Conservation (phyloP, 2,329 filamentous ascomycete species). For the Pezicula radicicola region DNA sequence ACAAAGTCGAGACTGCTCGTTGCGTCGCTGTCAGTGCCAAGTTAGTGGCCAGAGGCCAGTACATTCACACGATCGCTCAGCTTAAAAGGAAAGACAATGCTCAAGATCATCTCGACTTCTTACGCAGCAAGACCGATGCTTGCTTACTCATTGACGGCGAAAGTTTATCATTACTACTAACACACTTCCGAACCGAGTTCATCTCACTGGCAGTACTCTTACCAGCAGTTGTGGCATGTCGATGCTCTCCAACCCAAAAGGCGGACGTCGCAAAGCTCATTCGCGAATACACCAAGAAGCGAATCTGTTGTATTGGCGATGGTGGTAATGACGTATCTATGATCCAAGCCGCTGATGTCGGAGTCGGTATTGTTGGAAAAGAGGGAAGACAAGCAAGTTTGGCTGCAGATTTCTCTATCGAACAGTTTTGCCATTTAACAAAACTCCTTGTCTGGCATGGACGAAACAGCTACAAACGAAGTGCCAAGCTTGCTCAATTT, state of each 20-base stretch:
- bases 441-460: constrained; percentile 99
- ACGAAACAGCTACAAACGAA: constrained; percentile 93
- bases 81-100: constrained; percentile 80
- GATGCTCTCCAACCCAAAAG: constrained; percentile 95
- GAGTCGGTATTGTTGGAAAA: constrained; percentile 96
- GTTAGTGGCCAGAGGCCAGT: constrained; percentile 88
- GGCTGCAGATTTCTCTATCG: constrained; percentile 94
- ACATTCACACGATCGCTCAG: constrained; percentile 90
- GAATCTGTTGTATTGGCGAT: constrained; percentile 95
- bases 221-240: constrained; percentile 91
- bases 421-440: constrained; percentile 90
- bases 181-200: constrained; percentile 79
- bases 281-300: constrained; percentile 86
- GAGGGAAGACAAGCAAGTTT: constrained; percentile 93
- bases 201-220: constrained; percentile 84
- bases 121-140: constrained; percentile 81
- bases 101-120: constrained; percentile 83
- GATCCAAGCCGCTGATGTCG: constrained; percentile 98
- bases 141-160: constrained; percentile 95
- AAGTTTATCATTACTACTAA: constrained; percentile 79
- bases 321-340: constrained; percentile 98
- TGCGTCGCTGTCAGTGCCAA: constrained; percentile 96
- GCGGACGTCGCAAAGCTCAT: constrained; percentile 91
- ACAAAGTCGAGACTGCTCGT: constrained; percentile 96
- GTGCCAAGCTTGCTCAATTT: constrained; percentile 93